Base-by-base conservation (phyloP, 192 early-diverging fungal genomes). In the Entomortierella beljakovae region DNA sequence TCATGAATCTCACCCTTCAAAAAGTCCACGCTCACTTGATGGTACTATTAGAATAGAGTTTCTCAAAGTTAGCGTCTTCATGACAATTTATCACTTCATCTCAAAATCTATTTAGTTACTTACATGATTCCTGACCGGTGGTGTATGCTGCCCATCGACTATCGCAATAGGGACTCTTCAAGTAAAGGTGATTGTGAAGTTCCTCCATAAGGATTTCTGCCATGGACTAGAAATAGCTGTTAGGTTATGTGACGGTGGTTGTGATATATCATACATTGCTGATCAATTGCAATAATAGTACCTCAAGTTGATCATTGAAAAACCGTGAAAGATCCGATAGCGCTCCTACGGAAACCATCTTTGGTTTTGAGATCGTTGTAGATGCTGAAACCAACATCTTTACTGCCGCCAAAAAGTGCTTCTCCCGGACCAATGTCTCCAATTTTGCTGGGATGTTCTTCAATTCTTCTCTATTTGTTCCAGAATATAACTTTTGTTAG, bases 141-240 rank as follows among this genome's bases (percentile, higher is more conserved):
- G 70, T 83, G 77, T 89, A 89, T 42, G 70, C 72, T 2, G 77
- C 66, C 88, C 88, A 89, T 57, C 83, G 70, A 75, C 85, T 89
- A 60, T 92, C 92, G 59, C 91, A 92, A 61, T 93, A 93, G 15
- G 90, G 86, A 37, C 90, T 93, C 46, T 93, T 94, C 2, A 94
- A 65, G 81, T 94, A 94, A 8, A 94, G 72, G 69, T 93, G 91
- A 70, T 87, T 92, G 49, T 93, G 92, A 35, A 94, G 83, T 58
- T 94, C 92, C 55, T 93, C 93, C 40, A 92, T 87, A 11, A 93
- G 82, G 11, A 84, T 75, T 55, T 91, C 90, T 25, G 88, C 81
- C 50, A 90, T 65, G 2, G 75, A 65, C 88, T 90, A 77, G n/a
- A 8, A n/a, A 16, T n/a, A 51, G 22, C 11, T 23, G 38, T 42